A percentile compares a stretch with the other conserved stretches of the same genome.
Evolutionary conservation across 2,329 filamentous ascomycete genomes (phyloP).

Genomic region (Penicillium aurantiogriseum): DNA sequence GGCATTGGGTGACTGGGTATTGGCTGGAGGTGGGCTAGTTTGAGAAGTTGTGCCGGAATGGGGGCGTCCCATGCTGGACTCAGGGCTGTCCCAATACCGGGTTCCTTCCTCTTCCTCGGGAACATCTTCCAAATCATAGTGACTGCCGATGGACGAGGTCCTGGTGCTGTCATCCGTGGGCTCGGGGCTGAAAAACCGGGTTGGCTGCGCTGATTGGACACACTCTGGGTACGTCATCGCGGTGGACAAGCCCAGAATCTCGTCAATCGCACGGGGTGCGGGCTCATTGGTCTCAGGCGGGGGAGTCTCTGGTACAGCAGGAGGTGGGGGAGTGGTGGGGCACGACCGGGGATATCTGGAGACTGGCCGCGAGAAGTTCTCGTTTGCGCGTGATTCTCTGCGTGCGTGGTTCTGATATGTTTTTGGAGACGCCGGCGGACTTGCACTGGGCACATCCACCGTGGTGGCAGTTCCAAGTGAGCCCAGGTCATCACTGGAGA

Average conservation of each 20-base stretch:
- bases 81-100: slow-evolving; percentile 33
- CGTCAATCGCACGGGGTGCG: slow-evolving; percentile 42
- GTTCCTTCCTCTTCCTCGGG: slow-evolving; percentile 44
- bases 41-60: slow-evolving; percentile 22
- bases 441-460: slow-evolving; percentile 26
- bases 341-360: slow-evolving; percentile 42
- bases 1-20: slow-evolving; percentile 8
- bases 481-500: slow-evolving; percentile 33
- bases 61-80: slow-evolving; percentile 19
- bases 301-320: slow-evolving; percentile 36
- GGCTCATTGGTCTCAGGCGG: slow-evolving; percentile 35
- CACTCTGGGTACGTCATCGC: slow-evolving; percentile 33
- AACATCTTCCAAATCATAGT: slow-evolving; percentile 45
- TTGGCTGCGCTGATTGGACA: slow-evolving; percentile 30
- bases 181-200: slow-evolving; percentile 43
- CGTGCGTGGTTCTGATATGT: slow-evolving; percentile 25
- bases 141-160: slow-evolving; percentile 43
- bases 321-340: slow-evolving; percentile 41
- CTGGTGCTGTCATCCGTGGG: slow-evolving; percentile 41
- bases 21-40: slow-evolving; percentile 11
- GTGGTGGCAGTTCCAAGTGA: slow-evolving; percentile 24
- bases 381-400: slow-evolving; percentile 43
- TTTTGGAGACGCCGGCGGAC: slow-evolving; percentile 34
- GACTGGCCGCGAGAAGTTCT: slow-evolving; percentile 57
- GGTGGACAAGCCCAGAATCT: slow-evolving; percentile 37